Base-by-base conservation (phyloP, 495 filamentous ascomycete species). In the Aspergillus kassunensis region DNA sequence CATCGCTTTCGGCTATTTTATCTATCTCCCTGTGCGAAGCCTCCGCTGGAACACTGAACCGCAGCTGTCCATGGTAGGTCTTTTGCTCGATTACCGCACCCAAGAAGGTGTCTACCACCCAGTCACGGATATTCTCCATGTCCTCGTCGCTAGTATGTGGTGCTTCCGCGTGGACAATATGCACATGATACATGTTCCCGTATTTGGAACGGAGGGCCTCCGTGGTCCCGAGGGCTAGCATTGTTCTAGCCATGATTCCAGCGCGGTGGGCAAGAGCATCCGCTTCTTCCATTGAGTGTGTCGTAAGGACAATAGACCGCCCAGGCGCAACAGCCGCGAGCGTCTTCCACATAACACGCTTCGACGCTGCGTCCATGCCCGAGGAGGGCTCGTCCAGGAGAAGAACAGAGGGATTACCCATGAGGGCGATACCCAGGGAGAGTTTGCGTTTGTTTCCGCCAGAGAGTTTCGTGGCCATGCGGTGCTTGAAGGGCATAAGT, bases 51-150 rank as follows among this genome's bases (percentile, higher is more conserved):
- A 95, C 79, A 19, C 77, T 84, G 63, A 92, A 95, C 6, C 87
- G 72, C 60, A 96, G 68, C 62, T 95, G 90, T 0, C 90, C 90
- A 57, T 93, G 88, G 59, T 86, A 95, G 11, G 79, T 84, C 61
- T 86, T 80, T 9, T 82, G 77, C 64, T 95, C 90, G 16, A 88
- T 66, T 25, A 71, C 69, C 0, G 86, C 85, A 4, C 75, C 76
- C 0, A 74, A 70, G 51, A 91, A 82, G 9, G 69, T 70, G 6
- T 53, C 50, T 11, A 63, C 15, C 8, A 92, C 76, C 86, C 87
- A 95, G 0, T 39, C 16, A 52, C 81, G 75, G 25, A 92, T 71
- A 19, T 65, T 62, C 3, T 75, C 64, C 74, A 90, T 89, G 50
- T 89, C 86, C n/a, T 68, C 76, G 1, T 76, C 72, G 0, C 72